phyloP scores from a whole-genome alignment of 371 early-diverging fungal species.

The Mortierella sp. region DNA sequence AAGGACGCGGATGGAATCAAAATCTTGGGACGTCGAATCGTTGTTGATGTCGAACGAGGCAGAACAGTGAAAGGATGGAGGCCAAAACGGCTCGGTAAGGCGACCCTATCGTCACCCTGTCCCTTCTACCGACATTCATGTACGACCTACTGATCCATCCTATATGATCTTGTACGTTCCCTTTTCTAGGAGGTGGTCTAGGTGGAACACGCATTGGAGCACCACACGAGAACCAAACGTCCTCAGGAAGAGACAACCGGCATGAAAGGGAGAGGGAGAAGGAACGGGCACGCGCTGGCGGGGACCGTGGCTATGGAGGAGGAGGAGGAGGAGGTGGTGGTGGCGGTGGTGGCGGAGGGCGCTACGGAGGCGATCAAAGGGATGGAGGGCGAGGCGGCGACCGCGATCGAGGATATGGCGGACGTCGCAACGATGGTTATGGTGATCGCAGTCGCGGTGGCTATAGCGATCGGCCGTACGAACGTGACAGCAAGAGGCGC shows the following conservation, averaged over 20 bases:
- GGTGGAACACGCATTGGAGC: slow-evolving; percentile 85
- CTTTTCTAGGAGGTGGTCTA: slow-evolving; percentile 82
- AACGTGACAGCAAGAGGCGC: slow-evolving; percentile 53
- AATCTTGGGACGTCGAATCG: slow-evolving; percentile 84
- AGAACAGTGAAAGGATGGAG: slow-evolving; percentile 96
- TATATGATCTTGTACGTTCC: not conserved
- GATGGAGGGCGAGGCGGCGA: slow-evolving; percentile 55
- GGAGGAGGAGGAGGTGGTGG: slow-evolving; percentile 10
- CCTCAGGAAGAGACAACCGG: slow-evolving; percentile 56
- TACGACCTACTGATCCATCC: not conserved
- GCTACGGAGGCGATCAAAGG: slow-evolving; percentile 20
- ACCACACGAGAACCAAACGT: slow-evolving; percentile 62
- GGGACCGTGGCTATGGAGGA: slow-evolving; percentile 46
- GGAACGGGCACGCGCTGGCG: slow-evolving; percentile 42
- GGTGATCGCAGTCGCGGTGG: slow-evolving; percentile 49
- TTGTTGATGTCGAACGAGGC: slow-evolving; percentile 97
- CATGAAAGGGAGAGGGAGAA: slow-evolving; percentile 38
- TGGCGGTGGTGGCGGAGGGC: slow-evolving; percentile 45
- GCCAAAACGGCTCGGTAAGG: slow-evolving; percentile 83
- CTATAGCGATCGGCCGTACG: slow-evolving; percentile 48
- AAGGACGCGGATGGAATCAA: slow-evolving; percentile 92
- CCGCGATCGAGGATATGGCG: slow-evolving; percentile 25
- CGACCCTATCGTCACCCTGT: not conserved
- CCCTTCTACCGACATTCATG: not conserved
- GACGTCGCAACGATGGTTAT: slow-evolving; percentile 26